These are phyloP conservation scores for Orbilia quercus DNA, from an alignment of 2,329 filamentous ascomycete species.

Conservation along the genomic window DNA sequence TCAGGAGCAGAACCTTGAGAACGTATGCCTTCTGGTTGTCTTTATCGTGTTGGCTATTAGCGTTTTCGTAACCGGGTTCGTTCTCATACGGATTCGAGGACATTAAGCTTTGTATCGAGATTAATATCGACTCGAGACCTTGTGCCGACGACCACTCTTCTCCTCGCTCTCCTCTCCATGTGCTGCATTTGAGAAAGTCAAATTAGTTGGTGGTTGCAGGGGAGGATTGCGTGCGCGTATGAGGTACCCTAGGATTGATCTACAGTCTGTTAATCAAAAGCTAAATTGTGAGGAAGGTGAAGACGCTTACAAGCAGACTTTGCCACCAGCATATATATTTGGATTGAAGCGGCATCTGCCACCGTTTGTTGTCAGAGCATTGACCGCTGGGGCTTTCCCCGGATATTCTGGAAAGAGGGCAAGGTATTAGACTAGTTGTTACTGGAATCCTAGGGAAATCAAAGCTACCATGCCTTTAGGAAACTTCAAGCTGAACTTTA, in stretches of 20 bases:
- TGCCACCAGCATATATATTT: conserved; percentile 91
- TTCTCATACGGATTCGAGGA: conserved; percentile 94
- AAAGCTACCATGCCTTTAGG: conserved; percentile 70
- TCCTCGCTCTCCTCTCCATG: conserved; percentile 88
- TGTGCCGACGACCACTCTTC: conserved; percentile 98
- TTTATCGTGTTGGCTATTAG: conserved; percentile 75
- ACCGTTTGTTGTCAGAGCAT: conserved; percentile 84
- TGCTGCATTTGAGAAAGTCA: conserved; percentile 69
- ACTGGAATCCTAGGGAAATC: neutral
- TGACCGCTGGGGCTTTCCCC: conserved; percentile 71
- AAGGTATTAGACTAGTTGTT: conserved; percentile 11
- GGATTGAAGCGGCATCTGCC: conserved; percentile 92
- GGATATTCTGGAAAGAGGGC: conserved; percentile 76
- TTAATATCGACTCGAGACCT: conserved; percentile 89
- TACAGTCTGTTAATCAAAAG: conserved; percentile 62
- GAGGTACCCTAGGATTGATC: conserved; percentile 83
- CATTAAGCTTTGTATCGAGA: conserved; percentile 97
- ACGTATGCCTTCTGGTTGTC: conserved; percentile 79
- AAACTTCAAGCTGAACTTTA: conserved; percentile 80
- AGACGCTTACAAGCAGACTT: conserved; percentile 82
- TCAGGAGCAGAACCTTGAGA: conserved; percentile 72
- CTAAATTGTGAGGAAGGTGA: neutral
- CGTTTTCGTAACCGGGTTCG: conserved; percentile 89
- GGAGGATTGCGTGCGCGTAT: neutral
- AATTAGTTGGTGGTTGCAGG: conserved; percentile 43